Conservation (phyloP, 306 rosid species). For the Notholithocarpus densiflorus region DNA sequence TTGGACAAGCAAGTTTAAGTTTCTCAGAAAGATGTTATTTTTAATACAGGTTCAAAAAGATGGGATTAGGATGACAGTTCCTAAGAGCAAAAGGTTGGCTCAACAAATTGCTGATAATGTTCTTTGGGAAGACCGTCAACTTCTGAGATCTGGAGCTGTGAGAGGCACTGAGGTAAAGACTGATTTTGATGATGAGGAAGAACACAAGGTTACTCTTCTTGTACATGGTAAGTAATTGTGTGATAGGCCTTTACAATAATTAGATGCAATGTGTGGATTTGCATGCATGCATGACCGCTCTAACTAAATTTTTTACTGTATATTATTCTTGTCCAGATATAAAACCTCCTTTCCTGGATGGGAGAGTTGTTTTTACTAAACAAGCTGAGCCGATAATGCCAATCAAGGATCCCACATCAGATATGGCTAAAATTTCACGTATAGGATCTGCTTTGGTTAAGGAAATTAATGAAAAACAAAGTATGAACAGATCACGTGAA, state of each 20-base stretch:
- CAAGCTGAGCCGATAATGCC: slow-evolving; percentile 99
- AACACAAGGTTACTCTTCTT: slow-evolving; percentile 91
- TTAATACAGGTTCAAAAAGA: slow-evolving; percentile 73
- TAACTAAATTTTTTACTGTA: not conserved
- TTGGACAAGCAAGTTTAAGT: not conserved
- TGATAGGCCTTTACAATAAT: not conserved
- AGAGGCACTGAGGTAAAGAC: slow-evolving; percentile 98
- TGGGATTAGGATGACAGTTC: slow-evolving; percentile 92
- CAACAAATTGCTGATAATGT: slow-evolving; percentile 96
- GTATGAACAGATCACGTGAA: slow-evolving; percentile 85
- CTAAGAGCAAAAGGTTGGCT: slow-evolving; percentile 89
- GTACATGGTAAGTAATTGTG: slow-evolving; percentile 68
- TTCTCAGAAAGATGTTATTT: not conserved
- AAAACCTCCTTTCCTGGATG: slow-evolving; percentile 96
- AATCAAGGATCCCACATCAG: slow-evolving; percentile 92
- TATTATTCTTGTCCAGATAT: slow-evolving; percentile 59
- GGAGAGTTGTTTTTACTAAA: slow-evolving; percentile 93
- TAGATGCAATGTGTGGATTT: not conserved
- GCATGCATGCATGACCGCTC: slow-evolving; percentile 7
- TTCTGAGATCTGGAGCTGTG: slow-evolving; percentile 95
- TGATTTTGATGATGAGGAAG: slow-evolving; percentile 97
- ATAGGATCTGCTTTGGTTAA: slow-evolving; percentile 84
- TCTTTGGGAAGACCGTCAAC: slow-evolving; percentile 97
- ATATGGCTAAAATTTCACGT: slow-evolving; percentile 97
- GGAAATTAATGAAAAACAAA: slow-evolving; percentile 92